These are phyloP conservation scores for Tolypocladium amazonense DNA, from an alignment of 2,329 filamentous ascomycete species.

Conservation along the genomic window DNA sequence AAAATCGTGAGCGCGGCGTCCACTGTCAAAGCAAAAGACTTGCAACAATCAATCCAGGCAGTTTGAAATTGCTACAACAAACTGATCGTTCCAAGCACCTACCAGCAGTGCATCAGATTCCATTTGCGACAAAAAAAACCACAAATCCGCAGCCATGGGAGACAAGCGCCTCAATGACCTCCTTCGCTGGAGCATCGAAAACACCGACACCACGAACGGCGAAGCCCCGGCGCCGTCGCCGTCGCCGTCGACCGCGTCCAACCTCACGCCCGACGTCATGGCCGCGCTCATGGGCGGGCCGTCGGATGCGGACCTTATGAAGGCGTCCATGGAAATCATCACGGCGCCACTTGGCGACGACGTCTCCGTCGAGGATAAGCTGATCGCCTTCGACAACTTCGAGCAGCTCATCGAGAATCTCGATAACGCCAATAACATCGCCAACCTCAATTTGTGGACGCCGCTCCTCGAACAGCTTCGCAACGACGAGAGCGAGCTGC, in stretches of 20 bases:
- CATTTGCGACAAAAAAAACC: background rate
- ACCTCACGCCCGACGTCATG: slow-evolving; percentile 60
- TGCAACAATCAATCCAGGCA: background rate
- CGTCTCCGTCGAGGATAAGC: slow-evolving; percentile 61
- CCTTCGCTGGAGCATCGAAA: slow-evolving; percentile 64
- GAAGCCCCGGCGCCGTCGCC: slow-evolving; percentile 15
- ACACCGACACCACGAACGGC: slow-evolving; percentile 24
- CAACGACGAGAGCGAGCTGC: slow-evolving; percentile 58
- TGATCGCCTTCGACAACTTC: slow-evolving; percentile 87
- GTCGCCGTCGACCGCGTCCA: slow-evolving; percentile 20
- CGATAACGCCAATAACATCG: slow-evolving; percentile 95
- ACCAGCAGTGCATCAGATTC: background rate
- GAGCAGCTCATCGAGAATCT: slow-evolving; percentile 86
- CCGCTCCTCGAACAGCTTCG: slow-evolving; percentile 63
- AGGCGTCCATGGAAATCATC: slow-evolving; percentile 69
- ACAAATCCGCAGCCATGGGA: slow-evolving; percentile 21
- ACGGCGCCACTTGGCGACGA: slow-evolving; percentile 49
- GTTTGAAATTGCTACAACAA: background rate
- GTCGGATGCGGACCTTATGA: slow-evolving; percentile 88
- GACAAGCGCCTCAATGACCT: slow-evolving; percentile 60
- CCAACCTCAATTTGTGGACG: slow-evolving; percentile 67
- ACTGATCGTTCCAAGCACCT: background rate
- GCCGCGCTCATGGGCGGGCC: slow-evolving; percentile 72
- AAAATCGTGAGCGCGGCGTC: background rate
- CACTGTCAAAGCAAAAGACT: background rate